phyloP scores from a whole-genome alignment of 768 basidiomycete genomes.

The Lactarius deliciosus region DNA sequence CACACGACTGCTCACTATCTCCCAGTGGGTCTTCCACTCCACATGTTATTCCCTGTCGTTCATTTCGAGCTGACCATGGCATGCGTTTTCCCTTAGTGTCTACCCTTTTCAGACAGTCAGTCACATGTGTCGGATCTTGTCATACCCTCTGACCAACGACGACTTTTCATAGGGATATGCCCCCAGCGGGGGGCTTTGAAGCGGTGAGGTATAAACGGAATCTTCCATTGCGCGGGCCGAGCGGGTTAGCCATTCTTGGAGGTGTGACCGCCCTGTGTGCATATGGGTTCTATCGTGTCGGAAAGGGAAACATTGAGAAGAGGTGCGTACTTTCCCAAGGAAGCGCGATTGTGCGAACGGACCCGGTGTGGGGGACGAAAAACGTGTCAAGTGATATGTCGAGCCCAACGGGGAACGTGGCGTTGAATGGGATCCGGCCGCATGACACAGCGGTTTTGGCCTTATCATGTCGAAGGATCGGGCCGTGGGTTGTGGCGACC shows the following conservation, averaged over 20 bases:
- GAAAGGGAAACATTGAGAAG: slow-evolving; percentile 88
- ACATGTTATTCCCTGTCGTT: slow-evolving; percentile 9
- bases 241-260: slow-evolving; percentile 80
- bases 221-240: slow-evolving; percentile 84
- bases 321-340: slow-evolving; percentile 56
- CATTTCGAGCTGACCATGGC: slow-evolving; percentile 20
- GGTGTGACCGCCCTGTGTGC: slow-evolving; percentile 84
- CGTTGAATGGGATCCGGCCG: slow-evolving; percentile 60
- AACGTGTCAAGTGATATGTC: slow-evolving; percentile 54
- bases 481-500: slow-evolving; percentile 23
- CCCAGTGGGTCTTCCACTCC: slow-evolving; percentile 22
- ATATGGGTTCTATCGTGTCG: slow-evolving; percentile 90
- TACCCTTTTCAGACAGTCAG: slow-evolving; percentile 63
- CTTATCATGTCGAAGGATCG: slow-evolving; percentile 43
- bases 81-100: slow-evolving; percentile 46
- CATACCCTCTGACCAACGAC: slow-evolving; percentile 27
- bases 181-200: slow-evolving; percentile 91
- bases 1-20: slow-evolving; percentile 12
- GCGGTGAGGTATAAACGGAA: slow-evolving; percentile 93
- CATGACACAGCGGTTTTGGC: slow-evolving; percentile 40
- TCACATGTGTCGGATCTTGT: slow-evolving; percentile 23
- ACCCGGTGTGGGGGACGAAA: slow-evolving; percentile 58
- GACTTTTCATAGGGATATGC: slow-evolving; percentile 75
- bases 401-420: slow-evolving; percentile 74
- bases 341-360: slow-evolving; percentile 18